A percentile compares a stretch with the other conserved stretches of the same genome.
Conservation (phyloP, 139 green algal species). For the Eudorina sp. region DNA sequence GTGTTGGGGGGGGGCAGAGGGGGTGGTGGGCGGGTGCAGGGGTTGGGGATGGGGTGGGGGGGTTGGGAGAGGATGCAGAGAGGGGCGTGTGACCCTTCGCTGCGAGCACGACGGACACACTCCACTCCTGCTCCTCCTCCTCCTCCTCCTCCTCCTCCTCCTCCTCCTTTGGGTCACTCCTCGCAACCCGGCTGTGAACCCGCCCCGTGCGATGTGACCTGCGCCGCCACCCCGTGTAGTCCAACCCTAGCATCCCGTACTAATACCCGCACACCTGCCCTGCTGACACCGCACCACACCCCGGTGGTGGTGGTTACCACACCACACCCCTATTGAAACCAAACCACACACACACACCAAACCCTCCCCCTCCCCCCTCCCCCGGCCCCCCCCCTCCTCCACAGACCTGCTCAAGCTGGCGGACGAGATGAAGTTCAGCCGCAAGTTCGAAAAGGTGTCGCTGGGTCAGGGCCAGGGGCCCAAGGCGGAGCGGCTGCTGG, state of each 20-base stretch:
- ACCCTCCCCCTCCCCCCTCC: background rate
- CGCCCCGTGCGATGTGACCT: too few relatives aligned
- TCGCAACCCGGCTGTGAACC: too few relatives aligned
- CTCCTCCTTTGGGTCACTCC: too few relatives aligned
- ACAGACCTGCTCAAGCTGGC: conserved; percentile 85
- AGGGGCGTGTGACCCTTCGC: too few relatives aligned
- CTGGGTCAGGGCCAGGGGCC: conserved; percentile 88
- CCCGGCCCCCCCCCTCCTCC: background rate
- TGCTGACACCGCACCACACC: too few relatives aligned
- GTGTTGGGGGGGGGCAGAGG: background rate
- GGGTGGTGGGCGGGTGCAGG: background rate
- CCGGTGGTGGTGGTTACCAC: too few relatives aligned
- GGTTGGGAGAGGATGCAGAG: background rate
- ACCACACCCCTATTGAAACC: background rate
- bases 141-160: too few relatives aligned
- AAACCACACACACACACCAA: background rate
- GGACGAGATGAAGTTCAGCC: conserved; percentile 84
- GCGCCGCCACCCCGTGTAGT: too few relatives aligned
- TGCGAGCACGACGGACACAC: too few relatives aligned
- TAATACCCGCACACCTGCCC: too few relatives aligned
- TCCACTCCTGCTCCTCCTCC: too few relatives aligned
- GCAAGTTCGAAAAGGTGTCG: conserved; percentile 89
- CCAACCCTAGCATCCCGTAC: too few relatives aligned
- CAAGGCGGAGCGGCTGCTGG: conserved; percentile 85
- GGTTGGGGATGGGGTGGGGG: background rate